Conservation (phyloP, 805 yeast species). For the Yarrowia sp. region DNA sequence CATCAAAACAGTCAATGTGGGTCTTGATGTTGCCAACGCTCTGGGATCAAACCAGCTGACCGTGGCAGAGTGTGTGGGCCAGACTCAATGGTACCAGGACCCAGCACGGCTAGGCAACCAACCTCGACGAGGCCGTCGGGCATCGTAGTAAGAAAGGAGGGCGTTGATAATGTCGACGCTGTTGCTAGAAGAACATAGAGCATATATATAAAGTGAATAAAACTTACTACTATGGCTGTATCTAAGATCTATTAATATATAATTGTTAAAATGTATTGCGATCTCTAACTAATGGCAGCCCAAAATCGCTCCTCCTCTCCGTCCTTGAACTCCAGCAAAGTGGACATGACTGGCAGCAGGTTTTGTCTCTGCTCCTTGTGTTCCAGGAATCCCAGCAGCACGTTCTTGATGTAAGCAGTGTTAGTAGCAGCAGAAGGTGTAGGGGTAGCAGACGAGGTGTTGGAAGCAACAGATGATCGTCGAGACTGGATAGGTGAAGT, state of each 20-base stretch:
- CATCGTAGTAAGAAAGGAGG: neutral
- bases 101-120: constrained; percentile 2
- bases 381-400: constrained; percentile 84
- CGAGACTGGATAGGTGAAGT: constrained; percentile 16
- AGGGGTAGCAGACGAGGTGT: constrained; percentile 29
- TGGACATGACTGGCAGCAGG: constrained; percentile 79
- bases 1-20: constrained; percentile 65
- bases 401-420: constrained; percentile 81
- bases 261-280: neutral
- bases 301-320: constrained; percentile 74
- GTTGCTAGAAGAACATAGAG: constrained; percentile 3
- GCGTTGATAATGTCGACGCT: neutral
- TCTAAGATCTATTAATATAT: neutral
- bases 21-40: constrained; percentile 54
- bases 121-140: neutral
- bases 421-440: constrained; percentile 41
- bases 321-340: constrained; percentile 63
- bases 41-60: constrained; percentile 65
- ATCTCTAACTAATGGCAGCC: constrained; percentile 42
- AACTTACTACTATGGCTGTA: no score
- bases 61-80: constrained; percentile 74
- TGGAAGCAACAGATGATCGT: constrained; percentile 26
- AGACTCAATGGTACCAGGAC: constrained; percentile 40
- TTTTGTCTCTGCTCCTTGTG: constrained; percentile 88
- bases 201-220: neutral